A percentile compares a stretch with the other conserved stretches of the same genome.
phyloP scores from a whole-genome alignment of 371 early-diverging fungal species.

The Enteropsectra breve region DNA sequence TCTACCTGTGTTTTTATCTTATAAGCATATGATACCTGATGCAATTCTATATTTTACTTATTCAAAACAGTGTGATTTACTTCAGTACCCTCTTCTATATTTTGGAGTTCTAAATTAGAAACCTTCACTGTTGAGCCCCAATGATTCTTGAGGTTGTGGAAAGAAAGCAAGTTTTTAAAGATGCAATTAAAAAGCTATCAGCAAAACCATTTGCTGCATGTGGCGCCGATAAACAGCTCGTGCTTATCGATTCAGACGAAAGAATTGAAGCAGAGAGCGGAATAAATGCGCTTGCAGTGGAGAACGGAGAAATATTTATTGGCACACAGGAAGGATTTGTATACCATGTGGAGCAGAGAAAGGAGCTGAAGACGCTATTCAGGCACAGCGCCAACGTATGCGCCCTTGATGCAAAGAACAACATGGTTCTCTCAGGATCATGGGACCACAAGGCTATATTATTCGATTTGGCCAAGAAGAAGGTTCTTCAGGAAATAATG shows the following conservation, averaged over 20 bases:
- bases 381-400: conserved; percentile 55
- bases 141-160: conserved; percentile 21
- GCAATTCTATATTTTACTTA: no score
- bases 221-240: not conserved
- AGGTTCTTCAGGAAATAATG: not conserved
- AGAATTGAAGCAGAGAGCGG: not conserved
- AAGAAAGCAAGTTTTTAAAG: not conserved
- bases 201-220: not conserved
- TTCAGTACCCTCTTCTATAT: no score
- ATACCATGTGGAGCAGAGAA: no score
- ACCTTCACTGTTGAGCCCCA: no score
- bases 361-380: not conserved
- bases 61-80: no score
- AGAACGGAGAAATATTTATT: conserved; percentile 37
- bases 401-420: conserved; percentile 27
- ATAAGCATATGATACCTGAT: no score
- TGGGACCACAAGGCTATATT: conserved; percentile 55
- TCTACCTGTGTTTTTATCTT: no score
- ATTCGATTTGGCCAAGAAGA: not conserved
- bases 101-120: no score
- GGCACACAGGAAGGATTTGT: not conserved
- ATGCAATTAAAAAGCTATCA: not conserved
- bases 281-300: conserved; percentile 24
- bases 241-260: not conserved
- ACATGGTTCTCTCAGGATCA: conserved; percentile 41